Evolutionary conservation across 306 rosid genomes (phyloP).

Genomic region (Fragaria vesca): DNA sequence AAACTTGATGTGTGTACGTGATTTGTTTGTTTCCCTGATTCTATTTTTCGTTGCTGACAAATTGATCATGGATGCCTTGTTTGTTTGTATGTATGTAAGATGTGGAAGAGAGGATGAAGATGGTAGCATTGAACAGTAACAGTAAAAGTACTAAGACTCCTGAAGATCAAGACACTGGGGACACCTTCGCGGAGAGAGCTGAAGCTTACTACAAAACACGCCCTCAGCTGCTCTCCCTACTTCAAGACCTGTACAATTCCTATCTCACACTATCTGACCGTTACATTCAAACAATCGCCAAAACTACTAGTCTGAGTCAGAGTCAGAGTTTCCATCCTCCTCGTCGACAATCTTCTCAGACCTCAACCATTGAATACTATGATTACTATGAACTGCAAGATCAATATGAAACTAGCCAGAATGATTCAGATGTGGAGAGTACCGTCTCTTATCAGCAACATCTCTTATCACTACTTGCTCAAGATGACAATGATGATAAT

Average conservation of each 20-base stretch:
- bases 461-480: slow-evolving; percentile 11
- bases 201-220: slow-evolving; percentile 82
- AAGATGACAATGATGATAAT: background rate
- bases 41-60: background rate
- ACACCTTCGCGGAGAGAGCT: slow-evolving; percentile 83
- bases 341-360: slow-evolving; percentile 52
- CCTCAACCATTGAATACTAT: slow-evolving; percentile 32
- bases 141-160: background rate
- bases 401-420: slow-evolving; percentile 43
- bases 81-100: slow-evolving; percentile 39
- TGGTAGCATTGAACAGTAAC: slow-evolving; percentile 31
- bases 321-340: slow-evolving; percentile 27
- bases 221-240: slow-evolving; percentile 74
- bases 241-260: slow-evolving; percentile 82
- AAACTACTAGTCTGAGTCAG: slow-evolving; percentile 24
- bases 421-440: slow-evolving; percentile 79
- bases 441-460: slow-evolving; percentile 63
- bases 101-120: slow-evolving; percentile 80
- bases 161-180: slow-evolving; percentile 49
- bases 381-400: slow-evolving; percentile 50
- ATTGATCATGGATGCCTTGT: background rate
- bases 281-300: slow-evolving; percentile 62
- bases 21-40: background rate
- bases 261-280: slow-evolving; percentile 78
- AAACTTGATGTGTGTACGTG: background rate